Conservation (phyloP, 306 rosid genomes). For the Vigna angularis region DNA sequence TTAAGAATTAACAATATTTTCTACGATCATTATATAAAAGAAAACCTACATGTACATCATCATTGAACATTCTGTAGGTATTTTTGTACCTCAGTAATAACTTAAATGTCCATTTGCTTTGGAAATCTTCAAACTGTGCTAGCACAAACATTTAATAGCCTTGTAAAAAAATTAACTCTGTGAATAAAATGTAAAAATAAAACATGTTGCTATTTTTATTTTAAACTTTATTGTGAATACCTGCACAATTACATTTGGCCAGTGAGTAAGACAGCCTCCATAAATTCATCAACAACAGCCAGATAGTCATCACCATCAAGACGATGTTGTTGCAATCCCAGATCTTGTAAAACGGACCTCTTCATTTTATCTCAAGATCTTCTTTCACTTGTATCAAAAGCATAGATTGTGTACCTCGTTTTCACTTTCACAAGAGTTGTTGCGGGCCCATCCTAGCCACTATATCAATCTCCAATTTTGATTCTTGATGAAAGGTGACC, state of each 20-base stretch:
- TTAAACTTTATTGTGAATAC: slow-evolving; percentile 50
- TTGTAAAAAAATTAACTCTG: neutral
- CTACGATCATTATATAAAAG: slow-evolving; percentile 5
- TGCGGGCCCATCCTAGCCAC: no score
- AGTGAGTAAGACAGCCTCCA: slow-evolving; percentile 97
- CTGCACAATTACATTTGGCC: slow-evolving; percentile 99
- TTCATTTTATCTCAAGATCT: no score
- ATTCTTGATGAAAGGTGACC: no score
- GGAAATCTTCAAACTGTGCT: slow-evolving; percentile 96
- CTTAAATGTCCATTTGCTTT: slow-evolving; percentile 99
- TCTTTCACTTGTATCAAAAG: no score
- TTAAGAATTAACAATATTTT: slow-evolving; percentile 27
- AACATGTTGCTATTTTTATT: slow-evolving; percentile 14
- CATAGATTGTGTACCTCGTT: no score
- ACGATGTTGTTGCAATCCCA: slow-evolving; percentile 90
- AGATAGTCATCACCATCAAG: slow-evolving; percentile 94
- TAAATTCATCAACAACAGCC: slow-evolving; percentile 91
- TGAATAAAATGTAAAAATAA: slow-evolving; percentile 13
- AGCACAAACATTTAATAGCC: slow-evolving; percentile 35
- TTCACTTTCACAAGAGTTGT: no score
- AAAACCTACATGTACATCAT: slow-evolving; percentile 88
- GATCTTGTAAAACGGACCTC: slow-evolving; percentile 50
- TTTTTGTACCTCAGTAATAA: slow-evolving; percentile 91
- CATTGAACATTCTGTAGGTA: slow-evolving; percentile 96
- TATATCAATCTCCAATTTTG: no score